Percentiles rank a stretch among this genome's conserved stretches.
These are phyloP conservation scores for Schwanniomyces occidentalis DNA, from an alignment of 805 yeast species.

Conservation along the genomic window DNA sequence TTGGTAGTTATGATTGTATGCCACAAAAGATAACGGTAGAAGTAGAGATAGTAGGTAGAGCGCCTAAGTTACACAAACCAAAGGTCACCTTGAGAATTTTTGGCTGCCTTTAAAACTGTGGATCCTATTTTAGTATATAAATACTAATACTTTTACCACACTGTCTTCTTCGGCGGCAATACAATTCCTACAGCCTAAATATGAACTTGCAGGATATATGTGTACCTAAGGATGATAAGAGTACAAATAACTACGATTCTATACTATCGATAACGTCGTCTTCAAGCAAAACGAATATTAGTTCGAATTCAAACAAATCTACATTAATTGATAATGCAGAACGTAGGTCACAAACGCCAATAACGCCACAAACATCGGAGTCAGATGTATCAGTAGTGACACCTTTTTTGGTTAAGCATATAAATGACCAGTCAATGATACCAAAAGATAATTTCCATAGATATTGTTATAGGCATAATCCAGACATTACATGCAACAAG, in stretches of 20 bases:
- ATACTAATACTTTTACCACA: not conserved
- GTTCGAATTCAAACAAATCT: constrained; percentile 4
- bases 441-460: constrained; percentile 57
- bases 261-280: constrained; percentile 8
- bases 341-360: not conserved
- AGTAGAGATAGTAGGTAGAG: too few relatives aligned
- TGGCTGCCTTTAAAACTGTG: too few relatives aligned
- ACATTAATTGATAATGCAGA: constrained; percentile 2
- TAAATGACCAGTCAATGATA: constrained; percentile 41
- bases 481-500: constrained; percentile 75
- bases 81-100: too few relatives aligned
- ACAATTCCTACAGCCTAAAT: too few relatives aligned
- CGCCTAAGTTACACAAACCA: too few relatives aligned
- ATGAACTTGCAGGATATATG: constrained; percentile 14
- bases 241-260: too few relatives aligned
- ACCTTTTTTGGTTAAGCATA: constrained; percentile 42
- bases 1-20: too few relatives aligned
- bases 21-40: too few relatives aligned
- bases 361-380: not conserved
- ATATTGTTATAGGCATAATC: constrained; percentile 92
- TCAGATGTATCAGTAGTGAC: constrained; percentile 17
- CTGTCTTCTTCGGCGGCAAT: too few relatives aligned
- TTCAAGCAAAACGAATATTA: constrained; percentile 2
- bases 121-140: constrained; percentile 1
- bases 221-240: constrained; percentile 7